phyloP scores from a whole-genome alignment of 345 rosid species.

The Microcos paniculata region DNA sequence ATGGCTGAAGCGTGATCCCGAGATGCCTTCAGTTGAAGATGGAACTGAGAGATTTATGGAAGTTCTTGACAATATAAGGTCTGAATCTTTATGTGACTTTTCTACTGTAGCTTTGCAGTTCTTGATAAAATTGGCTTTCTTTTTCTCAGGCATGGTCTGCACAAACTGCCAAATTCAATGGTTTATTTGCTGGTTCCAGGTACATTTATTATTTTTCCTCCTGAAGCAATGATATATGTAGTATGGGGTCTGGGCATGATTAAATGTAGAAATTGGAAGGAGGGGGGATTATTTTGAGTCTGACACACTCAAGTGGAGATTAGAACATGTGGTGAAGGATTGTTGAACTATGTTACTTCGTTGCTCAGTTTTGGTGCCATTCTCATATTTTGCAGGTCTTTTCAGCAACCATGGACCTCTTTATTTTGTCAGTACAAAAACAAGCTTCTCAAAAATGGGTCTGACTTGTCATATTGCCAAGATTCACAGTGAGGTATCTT shows the following conservation, averaged over 20 bases:
- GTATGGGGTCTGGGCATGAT: neutral
- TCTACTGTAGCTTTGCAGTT: slow-evolving; percentile 24
- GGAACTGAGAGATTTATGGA: slow-evolving; percentile 74
- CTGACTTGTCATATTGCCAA: slow-evolving; percentile 92
- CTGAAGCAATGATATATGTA: neutral
- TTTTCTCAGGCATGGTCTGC: slow-evolving; percentile 88
- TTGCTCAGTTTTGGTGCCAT: neutral
- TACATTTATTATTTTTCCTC: slow-evolving; percentile 21
- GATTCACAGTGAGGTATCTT: slow-evolving; percentile 92
- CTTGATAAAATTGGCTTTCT: slow-evolving; percentile 20
- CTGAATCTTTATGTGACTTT: slow-evolving; percentile 15
- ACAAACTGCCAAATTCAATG: slow-evolving; percentile 72
- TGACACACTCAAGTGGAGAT: neutral
- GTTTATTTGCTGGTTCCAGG: slow-evolving; percentile 96
- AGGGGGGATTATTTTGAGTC: neutral
- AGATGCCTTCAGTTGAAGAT: slow-evolving; percentile 87
- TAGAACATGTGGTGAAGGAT: neutral
- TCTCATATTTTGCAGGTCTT: slow-evolving; percentile 61
- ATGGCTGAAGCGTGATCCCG: slow-evolving; percentile 71
- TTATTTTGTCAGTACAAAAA: slow-evolving; percentile 85
- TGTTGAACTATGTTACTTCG: neutral
- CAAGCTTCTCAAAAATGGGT: slow-evolving; percentile 86
- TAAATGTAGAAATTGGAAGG: neutral
- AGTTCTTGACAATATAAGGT: slow-evolving; percentile 87
- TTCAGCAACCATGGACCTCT: slow-evolving; percentile 98